Evolutionary conservation across 352 stramenopile species (phyloP).

Genomic region (Halophytophthora batemanensis): DNA sequence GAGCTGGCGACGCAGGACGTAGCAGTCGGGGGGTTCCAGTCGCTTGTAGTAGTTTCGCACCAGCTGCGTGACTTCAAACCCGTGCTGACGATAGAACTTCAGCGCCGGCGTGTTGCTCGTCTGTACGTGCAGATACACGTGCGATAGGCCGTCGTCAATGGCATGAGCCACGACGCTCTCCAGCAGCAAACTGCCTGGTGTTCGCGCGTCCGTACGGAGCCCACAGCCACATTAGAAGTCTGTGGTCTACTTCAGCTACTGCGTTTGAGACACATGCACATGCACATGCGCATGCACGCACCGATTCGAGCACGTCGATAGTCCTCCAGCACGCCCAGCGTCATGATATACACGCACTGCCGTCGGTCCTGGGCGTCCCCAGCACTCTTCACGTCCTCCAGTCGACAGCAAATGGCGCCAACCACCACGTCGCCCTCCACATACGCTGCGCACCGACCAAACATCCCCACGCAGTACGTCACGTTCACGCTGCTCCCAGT

Average conservation of each 20-base stretch:
- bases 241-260: conserved; percentile 3
- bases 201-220: too few species aligned
- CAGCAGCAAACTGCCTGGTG: conserved; percentile 45
- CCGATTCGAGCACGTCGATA: conserved; percentile 83
- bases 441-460: conserved; percentile 40
- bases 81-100: conserved; percentile 87
- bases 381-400: conserved; percentile 46
- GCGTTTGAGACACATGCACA: neutral
- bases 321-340: conserved; percentile 85
- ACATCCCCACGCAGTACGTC: neutral
- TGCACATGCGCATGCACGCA: conserved; percentile 26
- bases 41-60: conserved; percentile 94
- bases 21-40: conserved; percentile 93
- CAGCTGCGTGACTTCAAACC: conserved; percentile 87
- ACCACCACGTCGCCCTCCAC: conserved; percentile 79
- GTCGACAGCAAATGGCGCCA: conserved; percentile 87
- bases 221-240: too few species aligned
- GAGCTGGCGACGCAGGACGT: conserved; percentile 79
- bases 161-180: conserved; percentile 38
- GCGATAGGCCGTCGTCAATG: conserved; percentile 31
- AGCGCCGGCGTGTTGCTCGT: conserved; percentile 91
- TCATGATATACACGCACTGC: conserved; percentile 93
- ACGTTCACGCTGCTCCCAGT: neutral
- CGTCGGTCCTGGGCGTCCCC: conserved; percentile 2
- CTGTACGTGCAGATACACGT: conserved; percentile 91